phyloP scores from a whole-genome alignment of 192 early-diverging fungal genomes.

The Linderina pennispora region DNA sequence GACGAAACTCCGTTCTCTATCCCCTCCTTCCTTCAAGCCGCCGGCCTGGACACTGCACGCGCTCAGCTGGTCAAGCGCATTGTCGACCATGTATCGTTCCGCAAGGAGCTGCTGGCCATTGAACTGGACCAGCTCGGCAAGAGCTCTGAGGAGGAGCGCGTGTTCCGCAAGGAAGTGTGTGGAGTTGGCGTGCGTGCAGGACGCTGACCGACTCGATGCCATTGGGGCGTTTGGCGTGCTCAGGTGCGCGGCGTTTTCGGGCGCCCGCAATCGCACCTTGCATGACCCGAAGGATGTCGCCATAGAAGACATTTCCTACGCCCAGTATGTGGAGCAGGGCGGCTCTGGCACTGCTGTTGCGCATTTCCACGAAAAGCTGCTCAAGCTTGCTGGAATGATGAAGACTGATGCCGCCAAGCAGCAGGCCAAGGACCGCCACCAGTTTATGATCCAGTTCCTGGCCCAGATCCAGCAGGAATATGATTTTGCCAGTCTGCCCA shows the following conservation, averaged over 20 bases:
- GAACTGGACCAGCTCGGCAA: conserved; percentile 22
- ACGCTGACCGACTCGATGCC: conserved; percentile 67
- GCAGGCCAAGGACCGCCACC: conserved; percentile 54
- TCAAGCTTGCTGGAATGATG: conserved; percentile 58
- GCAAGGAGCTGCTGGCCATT: conserved; percentile 56
- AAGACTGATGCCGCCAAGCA: conserved; percentile 49
- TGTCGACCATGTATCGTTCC: conserved; percentile 56
- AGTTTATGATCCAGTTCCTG: conserved; percentile 54
- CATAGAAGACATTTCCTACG: conserved; percentile 52
- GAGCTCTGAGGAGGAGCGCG: conserved; percentile 16
- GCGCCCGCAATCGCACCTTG: conserved; percentile 55
- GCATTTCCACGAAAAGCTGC: conserved; percentile 68
- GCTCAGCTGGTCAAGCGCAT: conserved; percentile 51
- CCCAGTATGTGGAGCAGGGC: conserved; percentile 51
- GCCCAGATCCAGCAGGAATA: conserved; percentile 52
- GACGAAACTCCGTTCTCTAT: conserved; percentile 37
- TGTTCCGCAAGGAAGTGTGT: conserved; percentile 51
- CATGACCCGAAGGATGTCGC: conserved; percentile 49
- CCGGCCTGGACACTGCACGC: conserved; percentile 29
- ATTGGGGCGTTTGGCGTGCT: conserved; percentile 72
- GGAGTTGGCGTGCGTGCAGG: conserved; percentile 64
- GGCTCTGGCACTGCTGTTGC: conserved; percentile 51
- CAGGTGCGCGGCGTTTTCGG: conserved; percentile 63
- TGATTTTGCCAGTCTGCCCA: too few species aligned
- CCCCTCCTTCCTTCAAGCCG: conserved; percentile 46